Percentiles rank a stretch among this genome's conserved stretches.
Conservation (phyloP, 2,329 filamentous ascomycete species). For the Samsoniella hepiali region DNA sequence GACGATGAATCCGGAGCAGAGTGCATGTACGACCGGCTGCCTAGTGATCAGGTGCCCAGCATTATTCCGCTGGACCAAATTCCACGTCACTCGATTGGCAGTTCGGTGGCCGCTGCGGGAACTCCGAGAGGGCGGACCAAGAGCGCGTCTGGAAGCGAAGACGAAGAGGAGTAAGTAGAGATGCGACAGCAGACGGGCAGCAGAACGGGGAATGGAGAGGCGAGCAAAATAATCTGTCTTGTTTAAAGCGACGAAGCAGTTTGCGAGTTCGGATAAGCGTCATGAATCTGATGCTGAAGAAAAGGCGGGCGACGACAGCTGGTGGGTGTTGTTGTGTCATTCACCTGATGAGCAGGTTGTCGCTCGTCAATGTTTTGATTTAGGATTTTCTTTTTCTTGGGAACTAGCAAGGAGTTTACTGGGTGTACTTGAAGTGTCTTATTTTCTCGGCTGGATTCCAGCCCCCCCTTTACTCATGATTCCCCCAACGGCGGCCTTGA, state of each 20-base stretch:
- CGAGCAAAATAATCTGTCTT: not conserved
- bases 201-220: not conserved
- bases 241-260: not conserved
- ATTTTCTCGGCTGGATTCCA: not conserved
- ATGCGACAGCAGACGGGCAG: not conserved
- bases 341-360: too few species aligned
- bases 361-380: not conserved
- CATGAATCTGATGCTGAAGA: not conserved
- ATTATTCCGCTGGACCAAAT: slow-evolving; percentile 8
- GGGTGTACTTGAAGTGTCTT: slow-evolving; percentile 4
- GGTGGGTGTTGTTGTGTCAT: not conserved
- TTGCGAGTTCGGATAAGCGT: not conserved
- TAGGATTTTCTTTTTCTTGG: not conserved
- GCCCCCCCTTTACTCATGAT: not conserved
- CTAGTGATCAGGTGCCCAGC: slow-evolving; percentile 18
- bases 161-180: slow-evolving; percentile 8
- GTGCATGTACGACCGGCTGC: slow-evolving; percentile 30
- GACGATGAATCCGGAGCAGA: slow-evolving; percentile 32
- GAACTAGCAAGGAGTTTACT: slow-evolving; percentile 9
- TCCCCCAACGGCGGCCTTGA: not conserved
- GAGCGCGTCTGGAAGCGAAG: slow-evolving; percentile 27
- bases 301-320: not conserved
- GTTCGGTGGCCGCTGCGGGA: slow-evolving; percentile 33
- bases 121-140: slow-evolving; percentile 31
- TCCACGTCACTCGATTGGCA: slow-evolving; percentile 28